Percentiles rank a stretch among this genome's conserved stretches.
Conservation (phyloP, 345 rosid genomes). For the Brassica rapa region DNA sequence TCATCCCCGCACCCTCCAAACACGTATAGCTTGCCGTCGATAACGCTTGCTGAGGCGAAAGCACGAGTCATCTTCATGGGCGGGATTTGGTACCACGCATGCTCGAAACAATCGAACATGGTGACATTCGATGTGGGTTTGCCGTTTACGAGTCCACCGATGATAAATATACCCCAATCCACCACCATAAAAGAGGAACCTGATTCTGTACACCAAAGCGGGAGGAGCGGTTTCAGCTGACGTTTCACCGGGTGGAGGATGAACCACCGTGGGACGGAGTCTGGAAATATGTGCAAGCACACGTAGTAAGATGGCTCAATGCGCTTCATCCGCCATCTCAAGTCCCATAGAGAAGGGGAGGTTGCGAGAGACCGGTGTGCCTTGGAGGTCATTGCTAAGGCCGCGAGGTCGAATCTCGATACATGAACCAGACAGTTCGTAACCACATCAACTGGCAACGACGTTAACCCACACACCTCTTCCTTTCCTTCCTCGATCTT, state of each 20-base stretch:
- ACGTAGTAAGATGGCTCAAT: neutral
- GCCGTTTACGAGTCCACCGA: neutral
- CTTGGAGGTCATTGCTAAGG: neutral
- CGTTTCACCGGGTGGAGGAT: neutral
- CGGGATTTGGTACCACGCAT: neutral
- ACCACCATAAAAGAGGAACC: neutral
- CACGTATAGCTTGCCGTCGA: neutral
- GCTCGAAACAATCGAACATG: neutral
- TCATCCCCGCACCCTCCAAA: slow-evolving; percentile 1
- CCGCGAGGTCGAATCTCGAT: slow-evolving; percentile 39
- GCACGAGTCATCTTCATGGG: slow-evolving; percentile 3
- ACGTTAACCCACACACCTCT: neutral
- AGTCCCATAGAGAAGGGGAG: neutral
- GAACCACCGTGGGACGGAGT: neutral
- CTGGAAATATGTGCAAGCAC: neutral
- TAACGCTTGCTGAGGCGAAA: neutral
- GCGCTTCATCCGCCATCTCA: neutral
- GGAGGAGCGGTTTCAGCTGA: neutral
- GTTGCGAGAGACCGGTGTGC: neutral
- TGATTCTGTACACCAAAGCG: neutral
- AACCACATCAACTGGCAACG: slow-evolving; percentile 56
- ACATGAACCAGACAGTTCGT: slow-evolving; percentile 56
- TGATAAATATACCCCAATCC: neutral
- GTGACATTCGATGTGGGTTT: neutral
- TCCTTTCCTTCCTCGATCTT: neutral